Evolutionary conservation across 1,284 basidiomycete genomes (phyloP), one percentile per base, ranked within the genome.

Genomic region (Pyrrhoderma lamaoense): DNA sequence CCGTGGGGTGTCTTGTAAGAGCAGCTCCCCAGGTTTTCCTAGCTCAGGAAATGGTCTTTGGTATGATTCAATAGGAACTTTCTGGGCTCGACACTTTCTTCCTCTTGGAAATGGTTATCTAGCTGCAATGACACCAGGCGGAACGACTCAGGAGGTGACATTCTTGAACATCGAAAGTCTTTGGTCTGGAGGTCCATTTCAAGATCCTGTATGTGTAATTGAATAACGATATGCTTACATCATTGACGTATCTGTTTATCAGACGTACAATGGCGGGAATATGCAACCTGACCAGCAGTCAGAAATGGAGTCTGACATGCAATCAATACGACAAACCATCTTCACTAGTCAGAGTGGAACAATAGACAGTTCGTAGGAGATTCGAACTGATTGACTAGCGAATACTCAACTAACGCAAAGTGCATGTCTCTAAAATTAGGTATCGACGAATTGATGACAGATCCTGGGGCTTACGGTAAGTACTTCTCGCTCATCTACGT

Each of bases 41-140:
- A 58, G 66, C 2, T 79, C 79, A n/a, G 85, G 85, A 11, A 87
- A 88, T 63, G 82, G 78, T 1, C 65, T 88, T 19, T 88, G 85
- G 85, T 87, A 79, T 59, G 74, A 65, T 7, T 56, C 69, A 7
- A 72, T 76, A 0, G 82, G 75, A 0, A 61, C 59, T 0, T 61
- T 72, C 27, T 87, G 85, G 85, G 66, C 71, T 0, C 69, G 68
- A 39, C 73, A 82, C 46, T 80, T 69, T 62, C 70, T 87, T 19
- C 85, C 85, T 1, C 67, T 87, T 23, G 85, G 85, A 22, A 88
- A 88, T 67, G 85, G 85, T 1, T 83, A 78, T 60, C 69, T 87
- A 40, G 85, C 75, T 59, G 85, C 82, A 1, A 85, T 80, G 75
- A 66, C 80, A 22, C 76, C 77, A 8, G 84, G 85, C 0, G 80